Evolutionary conservation across 345 rosid genomes (phyloP), one percentile per base, ranked within the genome.

Genomic region (Turritis glabra): DNA sequence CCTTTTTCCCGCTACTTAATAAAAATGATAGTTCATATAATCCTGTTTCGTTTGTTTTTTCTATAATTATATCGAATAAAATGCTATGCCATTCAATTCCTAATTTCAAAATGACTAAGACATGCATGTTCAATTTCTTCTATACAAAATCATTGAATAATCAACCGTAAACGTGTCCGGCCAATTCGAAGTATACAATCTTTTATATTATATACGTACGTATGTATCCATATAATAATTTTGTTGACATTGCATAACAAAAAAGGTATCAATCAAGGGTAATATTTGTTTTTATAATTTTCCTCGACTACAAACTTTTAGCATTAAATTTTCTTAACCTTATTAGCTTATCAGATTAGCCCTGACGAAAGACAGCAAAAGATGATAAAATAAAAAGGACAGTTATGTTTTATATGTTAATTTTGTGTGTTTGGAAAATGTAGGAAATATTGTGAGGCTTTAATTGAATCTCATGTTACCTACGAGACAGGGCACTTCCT

Each of bases 291-390:
- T 30, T 27, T 41, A 5, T 0, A 10, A n/a, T 50, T 14, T 26
- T 40, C 5, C 48, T 3, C 40, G 41, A 71, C 47, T 64, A 29
- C 32, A 65, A 71, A 71, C 76, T 71, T 77, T 70, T 64, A 38
- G 72, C 77, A 71, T 64, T 77, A 30, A 77, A 14, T 47, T 7
- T 11, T 55, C 60, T 37, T 56, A 77, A 71, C 76, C 54, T 71
- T 77, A 57, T 64, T 64, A 64, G 71, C 71, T 77, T 63, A 76
- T 77, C 66, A 77, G 72, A 70, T 70, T 77, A 77, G 71, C 80
- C 37, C 80, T 64, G 61, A 53, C 8, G 75, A 77, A 69, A 61
- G 71, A 61, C 65, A 76, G 80, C 70, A 69, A 33, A 27, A 35
- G 50, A 71, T 71, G 67, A 77, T 77, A 71, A 77, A 71, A 25